These are phyloP conservation scores for Elsinoe perseae DNA, from an alignment of 2,329 filamentous ascomycete species.

Conservation along the genomic window DNA sequence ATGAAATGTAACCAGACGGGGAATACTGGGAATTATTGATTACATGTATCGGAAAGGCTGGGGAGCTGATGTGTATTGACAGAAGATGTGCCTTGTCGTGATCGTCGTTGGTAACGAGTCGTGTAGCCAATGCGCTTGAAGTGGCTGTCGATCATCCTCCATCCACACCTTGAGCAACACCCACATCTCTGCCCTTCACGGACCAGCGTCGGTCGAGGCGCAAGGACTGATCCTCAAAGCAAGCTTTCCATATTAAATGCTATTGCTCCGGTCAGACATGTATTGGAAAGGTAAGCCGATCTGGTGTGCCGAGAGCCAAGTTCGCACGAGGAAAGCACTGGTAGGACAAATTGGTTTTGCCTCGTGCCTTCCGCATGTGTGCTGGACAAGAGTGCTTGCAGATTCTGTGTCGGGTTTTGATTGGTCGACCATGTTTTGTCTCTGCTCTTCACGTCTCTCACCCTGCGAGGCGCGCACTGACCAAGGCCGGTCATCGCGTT, in stretches of 20 bases:
- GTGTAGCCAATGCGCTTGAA: slow-evolving; percentile 6
- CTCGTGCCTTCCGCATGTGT: slow-evolving; percentile 11
- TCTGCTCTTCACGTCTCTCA: slow-evolving; percentile 3
- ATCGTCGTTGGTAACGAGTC: slow-evolving; percentile 8
- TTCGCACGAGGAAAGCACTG: not conserved
- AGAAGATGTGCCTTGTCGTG: not conserved
- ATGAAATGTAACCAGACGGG: not conserved
- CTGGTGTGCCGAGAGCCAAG: not conserved
- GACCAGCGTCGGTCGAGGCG: not conserved
- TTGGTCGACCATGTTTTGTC: slow-evolving; percentile 6
- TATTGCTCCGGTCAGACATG: not conserved
- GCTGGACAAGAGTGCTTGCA: slow-evolving; percentile 6
- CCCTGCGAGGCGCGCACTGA: slow-evolving; percentile 6
- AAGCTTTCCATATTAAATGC: slow-evolving; percentile 13
- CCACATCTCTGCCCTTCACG: not conserved
- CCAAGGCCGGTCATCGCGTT: not conserved
- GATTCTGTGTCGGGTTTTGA: not conserved
- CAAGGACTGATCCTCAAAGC: not conserved
- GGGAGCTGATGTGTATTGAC: not conserved
- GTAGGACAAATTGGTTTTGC: not conserved
- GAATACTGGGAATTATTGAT: not conserved
- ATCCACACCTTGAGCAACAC: not conserved
- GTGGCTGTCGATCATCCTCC: slow-evolving; percentile 4
- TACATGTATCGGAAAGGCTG: not conserved
- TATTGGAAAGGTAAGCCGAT: not conserved